Base-by-base conservation (phyloP, 2,329 filamentous ascomycete genomes). In the Neopestalotiopsis rosae region DNA sequence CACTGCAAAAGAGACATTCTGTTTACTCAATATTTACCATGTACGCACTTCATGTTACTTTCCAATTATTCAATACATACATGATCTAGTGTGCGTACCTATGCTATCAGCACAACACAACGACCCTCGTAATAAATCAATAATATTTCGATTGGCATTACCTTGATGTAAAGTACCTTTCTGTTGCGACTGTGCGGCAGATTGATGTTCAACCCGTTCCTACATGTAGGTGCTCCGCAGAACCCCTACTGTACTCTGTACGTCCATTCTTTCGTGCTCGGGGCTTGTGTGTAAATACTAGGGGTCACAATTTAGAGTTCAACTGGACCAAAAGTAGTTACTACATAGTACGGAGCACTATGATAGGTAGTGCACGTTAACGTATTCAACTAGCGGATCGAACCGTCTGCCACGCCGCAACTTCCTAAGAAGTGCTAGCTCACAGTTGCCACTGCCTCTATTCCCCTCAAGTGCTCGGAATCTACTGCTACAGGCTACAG, bases 351-450 rank as follows among this genome's bases (percentile, higher is more conserved):
- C 34, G 34, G 10, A 38, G 34, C 34, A 38, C 34, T 38, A 38
- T 38, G 34, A 10, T 59, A 14, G 24, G n/a, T 30, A 30, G 57
- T 59, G 12, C 57, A 17, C 57, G 20, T 10, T 34, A 30, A 59
- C 45, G 57, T 28, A 30, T 24, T 13, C 30, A 34, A 28, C 57
- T 34, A 59, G 57, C 59, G 59, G 59, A 34, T 34, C 59, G 59
- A 34, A 62, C 59, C 59, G 59, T 62, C 32, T 38, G 30, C n/a
- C 10, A 65, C 38, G 62, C 62, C 62, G 24, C 62, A 20, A 65
- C 59, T 49, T 20, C 34, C 62, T 20, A 65, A 52, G 40, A 12
- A 20, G 62, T 65, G 38, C 38, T 65, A 65, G 42, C 17, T 42
- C 32, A 24, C 38, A 14, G 13, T 38, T 5, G n/a, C 58, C 28